Conservation (phyloP, 129 eudicot species). For the Heracleum sosnowskyi region DNA sequence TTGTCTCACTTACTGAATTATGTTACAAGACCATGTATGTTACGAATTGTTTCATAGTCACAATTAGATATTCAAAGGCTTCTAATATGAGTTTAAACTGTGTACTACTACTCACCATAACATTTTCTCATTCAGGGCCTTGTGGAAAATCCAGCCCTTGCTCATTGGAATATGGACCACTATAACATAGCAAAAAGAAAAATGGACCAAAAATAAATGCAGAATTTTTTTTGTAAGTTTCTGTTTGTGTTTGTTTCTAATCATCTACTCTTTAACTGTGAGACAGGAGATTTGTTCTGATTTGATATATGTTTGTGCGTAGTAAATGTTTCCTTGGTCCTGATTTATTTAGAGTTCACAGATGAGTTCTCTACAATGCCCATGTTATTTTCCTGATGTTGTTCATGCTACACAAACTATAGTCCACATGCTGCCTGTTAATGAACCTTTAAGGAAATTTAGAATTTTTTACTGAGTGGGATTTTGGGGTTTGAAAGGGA, state of each 20-base stretch:
- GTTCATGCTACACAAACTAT: constrained; percentile 48
- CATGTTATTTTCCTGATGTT: constrained; percentile 55
- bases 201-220: no score
- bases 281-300: background rate
- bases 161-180: no score
- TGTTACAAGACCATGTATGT: no score
- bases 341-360: background rate
- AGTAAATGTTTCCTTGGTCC: background rate
- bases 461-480: constrained; percentile 26
- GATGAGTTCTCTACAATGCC: constrained; percentile 66
- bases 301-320: background rate
- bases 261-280: background rate
- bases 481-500: constrained; percentile 42
- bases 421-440: constrained; percentile 27
- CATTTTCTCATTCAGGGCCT: no score
- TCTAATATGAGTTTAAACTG: no score
- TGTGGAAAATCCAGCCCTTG: no score
- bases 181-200: no score
- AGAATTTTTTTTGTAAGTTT: no score
- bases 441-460: constrained; percentile 30
- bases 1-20: no score
- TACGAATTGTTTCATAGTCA: no score
- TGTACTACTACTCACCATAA: no score
- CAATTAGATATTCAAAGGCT: no score
- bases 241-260: background rate